phyloP scores from a whole-genome alignment of 495 filamentous ascomycete genomes.

The Penicillium pancosmium region DNA sequence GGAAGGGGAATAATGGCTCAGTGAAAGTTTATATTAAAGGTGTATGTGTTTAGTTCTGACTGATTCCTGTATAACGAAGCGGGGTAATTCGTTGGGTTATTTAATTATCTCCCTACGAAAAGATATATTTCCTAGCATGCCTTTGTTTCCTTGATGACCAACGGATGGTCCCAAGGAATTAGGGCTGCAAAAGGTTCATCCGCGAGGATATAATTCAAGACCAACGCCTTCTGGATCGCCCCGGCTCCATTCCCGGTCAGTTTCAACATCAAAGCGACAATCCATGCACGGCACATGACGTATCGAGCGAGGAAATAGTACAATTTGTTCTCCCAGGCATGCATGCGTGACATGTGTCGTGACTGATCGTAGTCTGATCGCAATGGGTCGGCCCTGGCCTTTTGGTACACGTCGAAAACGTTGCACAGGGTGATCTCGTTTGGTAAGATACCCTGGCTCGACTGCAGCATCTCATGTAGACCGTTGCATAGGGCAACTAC shows the following conservation, averaged over 20 bases:
- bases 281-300: not conserved
- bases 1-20: not conserved
- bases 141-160: not conserved
- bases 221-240: not conserved
- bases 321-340: not conserved
- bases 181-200: not conserved
- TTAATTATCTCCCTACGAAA: too few species aligned
- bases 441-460: not conserved
- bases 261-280: not conserved
- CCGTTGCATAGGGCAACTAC: not conserved
- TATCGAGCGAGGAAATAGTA: not conserved
- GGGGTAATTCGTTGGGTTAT: too few species aligned
- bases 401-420: not conserved
- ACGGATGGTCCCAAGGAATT: not conserved
- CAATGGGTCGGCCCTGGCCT: not conserved
- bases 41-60: not conserved
- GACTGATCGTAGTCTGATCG: not conserved
- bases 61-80: too few species aligned
- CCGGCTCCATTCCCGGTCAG: not conserved
- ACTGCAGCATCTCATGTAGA: not conserved
- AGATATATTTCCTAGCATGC: not conserved
- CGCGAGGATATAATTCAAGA: not conserved
- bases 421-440: not conserved
- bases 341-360: not conserved
- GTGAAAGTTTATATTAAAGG: not conserved